phyloP scores from a whole-genome alignment of 768 basidiomycete species.

The Mycena amicta region DNA sequence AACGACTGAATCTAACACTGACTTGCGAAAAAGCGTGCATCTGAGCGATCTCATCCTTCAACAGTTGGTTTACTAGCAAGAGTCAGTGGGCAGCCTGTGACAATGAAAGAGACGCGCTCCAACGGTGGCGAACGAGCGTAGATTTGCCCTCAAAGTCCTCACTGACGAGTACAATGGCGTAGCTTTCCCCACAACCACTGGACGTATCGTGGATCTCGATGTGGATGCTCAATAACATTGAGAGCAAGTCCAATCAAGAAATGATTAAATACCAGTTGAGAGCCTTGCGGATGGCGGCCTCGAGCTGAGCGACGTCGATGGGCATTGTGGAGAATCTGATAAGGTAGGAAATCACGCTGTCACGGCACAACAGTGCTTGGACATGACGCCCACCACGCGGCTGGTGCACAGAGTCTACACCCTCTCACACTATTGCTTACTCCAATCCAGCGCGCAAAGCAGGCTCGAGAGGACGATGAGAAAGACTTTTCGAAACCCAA shows the following conservation, averaged over 20 bases:
- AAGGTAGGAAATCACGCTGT: background rate
- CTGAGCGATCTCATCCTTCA: conserved; percentile 74
- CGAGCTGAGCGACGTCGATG: conserved; percentile 56
- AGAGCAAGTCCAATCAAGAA: too few relatives aligned
- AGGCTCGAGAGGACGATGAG: background rate
- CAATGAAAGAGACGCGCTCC: conserved; percentile 47
- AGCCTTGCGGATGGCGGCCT: conserved; percentile 62
- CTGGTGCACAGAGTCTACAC: background rate
- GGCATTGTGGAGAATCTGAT: conserved; percentile 51
- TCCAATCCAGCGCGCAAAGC: background rate
- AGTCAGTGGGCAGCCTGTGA: background rate
- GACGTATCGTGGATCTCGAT: conserved; percentile 79
- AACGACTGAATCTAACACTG: conserved; percentile 12
- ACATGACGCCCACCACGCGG: background rate
- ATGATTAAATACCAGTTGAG: too few relatives aligned
- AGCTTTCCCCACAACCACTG: conserved; percentile 81
- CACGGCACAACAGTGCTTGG: background rate
- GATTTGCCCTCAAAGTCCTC: conserved; percentile 78
- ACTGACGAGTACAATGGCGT: conserved; percentile 75
- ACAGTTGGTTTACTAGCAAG: conserved; percentile 67
- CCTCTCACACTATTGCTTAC: background rate
- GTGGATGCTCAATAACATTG: too few relatives aligned
- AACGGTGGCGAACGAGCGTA: conserved; percentile 75
- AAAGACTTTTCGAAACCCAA: background rate
- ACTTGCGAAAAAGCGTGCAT: conserved; percentile 93